phyloP scores from a whole-genome alignment of 1,139 yeast genomes.

The Scheffersomyces lignicola region DNA sequence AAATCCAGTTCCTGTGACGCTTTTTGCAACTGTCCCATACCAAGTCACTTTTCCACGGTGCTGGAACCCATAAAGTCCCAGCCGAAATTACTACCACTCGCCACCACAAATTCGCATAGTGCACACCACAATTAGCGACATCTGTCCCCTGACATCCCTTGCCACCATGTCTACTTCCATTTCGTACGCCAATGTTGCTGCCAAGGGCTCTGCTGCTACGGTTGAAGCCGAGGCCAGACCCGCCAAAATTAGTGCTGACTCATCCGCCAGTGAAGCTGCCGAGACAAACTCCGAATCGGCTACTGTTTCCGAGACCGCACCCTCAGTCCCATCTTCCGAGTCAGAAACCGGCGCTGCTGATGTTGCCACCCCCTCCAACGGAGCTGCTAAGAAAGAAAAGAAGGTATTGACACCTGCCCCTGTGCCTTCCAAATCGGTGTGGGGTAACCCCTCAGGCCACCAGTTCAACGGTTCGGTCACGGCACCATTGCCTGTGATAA shows the following conservation, averaged over 20 bases:
- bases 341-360: neutral
- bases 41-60: too few relatives aligned
- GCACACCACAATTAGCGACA: too few relatives aligned
- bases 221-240: slow-evolving; percentile 7
- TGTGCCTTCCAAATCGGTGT: slow-evolving; percentile 66
- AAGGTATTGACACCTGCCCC: slow-evolving; percentile 72
- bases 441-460: slow-evolving; percentile 49
- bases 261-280: slow-evolving; percentile 8
- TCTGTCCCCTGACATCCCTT: too few relatives aligned
- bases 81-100: too few relatives aligned
- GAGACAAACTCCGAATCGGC: slow-evolving; percentile 5
- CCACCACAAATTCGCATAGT: too few relatives aligned
- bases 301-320: neutral
- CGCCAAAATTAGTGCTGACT: slow-evolving; percentile 6
- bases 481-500: slow-evolving; percentile 24
- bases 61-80: too few relatives aligned
- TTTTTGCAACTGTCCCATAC: too few relatives aligned
- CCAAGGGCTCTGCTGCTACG: slow-evolving; percentile 23
- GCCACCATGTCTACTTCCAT: slow-evolving; percentile 16
- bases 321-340: neutral
- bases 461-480: slow-evolving; percentile 18
- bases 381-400: slow-evolving; percentile 27
- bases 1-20: too few relatives aligned
- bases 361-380: slow-evolving; percentile 5
- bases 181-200: slow-evolving; percentile 44